A percentile compares a stretch with the other conserved stretches of the same genome.
Evolutionary conservation across 2,329 filamentous ascomycete species (phyloP).

Genomic region (Aspergillus tanneri): DNA sequence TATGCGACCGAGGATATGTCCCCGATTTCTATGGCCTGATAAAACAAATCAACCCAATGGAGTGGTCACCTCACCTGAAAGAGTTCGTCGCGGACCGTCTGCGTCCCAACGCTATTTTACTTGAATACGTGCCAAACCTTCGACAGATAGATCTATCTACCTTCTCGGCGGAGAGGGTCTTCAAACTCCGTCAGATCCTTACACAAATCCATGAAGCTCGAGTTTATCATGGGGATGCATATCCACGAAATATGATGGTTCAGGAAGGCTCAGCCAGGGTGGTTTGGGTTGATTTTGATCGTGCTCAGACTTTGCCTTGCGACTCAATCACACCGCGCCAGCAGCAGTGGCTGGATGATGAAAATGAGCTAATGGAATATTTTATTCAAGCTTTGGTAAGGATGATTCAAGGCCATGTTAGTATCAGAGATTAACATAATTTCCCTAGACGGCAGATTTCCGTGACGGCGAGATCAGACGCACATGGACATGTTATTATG

Average conservation of each 20-base stretch:
- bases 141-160: conserved; percentile 11
- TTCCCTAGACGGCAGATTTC: background rate
- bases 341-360: conserved; percentile 11
- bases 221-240: conserved; percentile 18
- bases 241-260: conserved; percentile 18
- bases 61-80: background rate
- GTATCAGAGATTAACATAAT: background rate
- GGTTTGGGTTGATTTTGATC: conserved; percentile 20
- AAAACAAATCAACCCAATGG: background rate
- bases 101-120: conserved; percentile 16
- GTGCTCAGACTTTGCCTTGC: conserved; percentile 15
- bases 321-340: conserved; percentile 4
- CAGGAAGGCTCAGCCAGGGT: conserved; percentile 9
- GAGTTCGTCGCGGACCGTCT: conserved; percentile 11
- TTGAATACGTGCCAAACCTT: conserved; percentile 17
- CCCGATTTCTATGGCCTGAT: conserved; percentile 6
- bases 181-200: conserved; percentile 12
- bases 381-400: conserved; percentile 15
- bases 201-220: conserved; percentile 12
- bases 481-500: conserved; percentile 9
- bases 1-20: conserved; percentile 3
- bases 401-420: background rate
- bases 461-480: conserved; percentile 5
- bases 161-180: conserved; percentile 8
- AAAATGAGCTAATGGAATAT: conserved; percentile 15